Percentiles rank a stretch among this genome's conserved stretches.
phyloP scores from a whole-genome alignment of 176 grass and related monocot species.

The Triticum urartu region DNA sequence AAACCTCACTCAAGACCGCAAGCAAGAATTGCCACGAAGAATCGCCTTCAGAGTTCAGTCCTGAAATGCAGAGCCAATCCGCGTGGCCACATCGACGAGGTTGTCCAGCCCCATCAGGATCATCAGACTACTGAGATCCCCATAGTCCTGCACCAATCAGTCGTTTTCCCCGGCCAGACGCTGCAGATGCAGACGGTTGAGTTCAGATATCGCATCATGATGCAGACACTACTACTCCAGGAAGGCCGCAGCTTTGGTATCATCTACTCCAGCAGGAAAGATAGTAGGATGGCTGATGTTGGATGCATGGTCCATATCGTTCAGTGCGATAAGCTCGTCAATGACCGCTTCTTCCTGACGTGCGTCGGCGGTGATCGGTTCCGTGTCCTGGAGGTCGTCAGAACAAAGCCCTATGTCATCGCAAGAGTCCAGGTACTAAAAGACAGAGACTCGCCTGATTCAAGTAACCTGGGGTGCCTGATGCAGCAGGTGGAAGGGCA shows the following conservation, averaged over 20 bases:
- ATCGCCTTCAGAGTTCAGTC: neutral
- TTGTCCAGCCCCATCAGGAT: slow-evolving; percentile 8
- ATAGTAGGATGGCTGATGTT: slow-evolving; percentile 25
- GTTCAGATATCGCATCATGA: slow-evolving; percentile 94
- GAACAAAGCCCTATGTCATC: slow-evolving; percentile 78
- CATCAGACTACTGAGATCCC: slow-evolving; percentile 58
- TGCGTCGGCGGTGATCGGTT: slow-evolving; percentile 75
- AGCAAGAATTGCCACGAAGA: neutral
- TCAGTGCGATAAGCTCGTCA: slow-evolving; percentile 58
- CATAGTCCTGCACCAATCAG: slow-evolving; percentile 53
- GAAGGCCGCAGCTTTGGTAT: slow-evolving; percentile 48
- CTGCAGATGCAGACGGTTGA: slow-evolving; percentile 74
- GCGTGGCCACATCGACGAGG: slow-evolving; percentile 10
- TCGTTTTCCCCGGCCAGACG: slow-evolving; percentile 65
- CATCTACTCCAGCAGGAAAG: slow-evolving; percentile 19
- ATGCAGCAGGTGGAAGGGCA: slow-evolving; percentile 56
- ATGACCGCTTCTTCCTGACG: slow-evolving; percentile 81
- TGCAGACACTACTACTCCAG: slow-evolving; percentile 76
- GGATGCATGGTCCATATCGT: slow-evolving; percentile 74
- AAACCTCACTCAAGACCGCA: neutral
- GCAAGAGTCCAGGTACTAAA: slow-evolving; percentile 59
- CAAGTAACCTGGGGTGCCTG: slow-evolving; percentile 44
- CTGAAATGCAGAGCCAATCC: slow-evolving; percentile 37
- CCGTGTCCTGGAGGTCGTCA: slow-evolving; percentile 50
- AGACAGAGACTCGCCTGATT: slow-evolving; percentile 41